These are phyloP conservation scores for Peterozyma xylosa DNA, from an alignment of 805 yeast species.

Conservation along the genomic window DNA sequence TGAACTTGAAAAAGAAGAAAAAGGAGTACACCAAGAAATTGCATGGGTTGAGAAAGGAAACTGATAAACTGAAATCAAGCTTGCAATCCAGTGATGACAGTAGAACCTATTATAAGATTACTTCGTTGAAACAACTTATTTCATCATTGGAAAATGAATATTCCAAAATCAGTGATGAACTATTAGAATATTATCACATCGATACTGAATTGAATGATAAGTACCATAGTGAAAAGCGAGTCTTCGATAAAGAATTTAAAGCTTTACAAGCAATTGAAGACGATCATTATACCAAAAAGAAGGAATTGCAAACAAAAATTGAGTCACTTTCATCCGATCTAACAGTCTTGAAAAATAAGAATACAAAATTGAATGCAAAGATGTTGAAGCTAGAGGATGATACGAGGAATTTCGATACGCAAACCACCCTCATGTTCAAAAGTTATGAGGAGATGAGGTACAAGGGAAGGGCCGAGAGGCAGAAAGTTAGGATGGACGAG, in stretches of 20 bases:
- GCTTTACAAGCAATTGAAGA: conserved; percentile 22
- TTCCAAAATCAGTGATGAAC: conserved; percentile 25
- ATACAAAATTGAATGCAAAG: conserved; percentile 24
- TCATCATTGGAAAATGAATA: conserved; percentile 30
- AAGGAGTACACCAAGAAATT: conserved; percentile 52
- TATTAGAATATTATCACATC: conserved; percentile 24
- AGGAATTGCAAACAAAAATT: conserved; percentile 15
- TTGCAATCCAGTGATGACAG: conserved; percentile 43
- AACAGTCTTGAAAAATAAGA: conserved; percentile 20
- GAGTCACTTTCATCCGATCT: conserved; percentile 20
- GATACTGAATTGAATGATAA: conserved; percentile 30
- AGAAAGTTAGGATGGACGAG: background rate
- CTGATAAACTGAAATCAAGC: conserved; percentile 4
- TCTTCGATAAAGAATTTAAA: conserved; percentile 27
- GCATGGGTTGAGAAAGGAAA: conserved; percentile 41
- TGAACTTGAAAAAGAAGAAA: conserved; percentile 47
- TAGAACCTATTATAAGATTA: conserved; percentile 43
- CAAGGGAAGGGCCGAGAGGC: background rate
- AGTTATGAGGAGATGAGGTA: background rate
- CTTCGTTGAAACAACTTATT: conserved; percentile 39
- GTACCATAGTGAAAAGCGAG: conserved; percentile 27
- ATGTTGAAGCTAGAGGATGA: conserved; percentile 19
- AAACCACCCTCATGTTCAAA: background rate
- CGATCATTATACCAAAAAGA: conserved; percentile 18
- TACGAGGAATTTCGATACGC: background rate